These are phyloP conservation scores for Pyrenochaeta sp. DNA, from an alignment of 2,329 filamentous ascomycete genomes.

Conservation along the genomic window DNA sequence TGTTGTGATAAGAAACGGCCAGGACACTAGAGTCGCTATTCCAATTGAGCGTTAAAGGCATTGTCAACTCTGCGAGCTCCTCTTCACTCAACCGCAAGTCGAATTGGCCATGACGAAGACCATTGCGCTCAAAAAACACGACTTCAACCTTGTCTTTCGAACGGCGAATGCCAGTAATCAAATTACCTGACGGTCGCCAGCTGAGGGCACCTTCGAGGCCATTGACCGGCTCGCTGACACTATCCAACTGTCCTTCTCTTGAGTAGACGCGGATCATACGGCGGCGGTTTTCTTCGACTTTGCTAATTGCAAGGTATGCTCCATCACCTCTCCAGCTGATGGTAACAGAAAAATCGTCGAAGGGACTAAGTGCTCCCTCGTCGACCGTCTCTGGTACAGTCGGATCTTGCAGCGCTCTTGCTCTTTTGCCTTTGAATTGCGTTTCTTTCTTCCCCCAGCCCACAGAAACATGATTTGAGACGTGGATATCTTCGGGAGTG, in stretches of 20 bases:
- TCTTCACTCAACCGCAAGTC: slow-evolving; percentile 73
- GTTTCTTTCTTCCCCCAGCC: slow-evolving; percentile 99
- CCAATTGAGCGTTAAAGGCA: slow-evolving; percentile 77
- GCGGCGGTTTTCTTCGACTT: slow-evolving; percentile 72
- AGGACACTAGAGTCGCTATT: slow-evolving; percentile 92
- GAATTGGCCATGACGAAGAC: slow-evolving; percentile 95
- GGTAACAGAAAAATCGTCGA: slow-evolving; percentile 75
- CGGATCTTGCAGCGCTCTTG: slow-evolving; percentile 85
- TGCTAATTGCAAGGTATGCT: slow-evolving; percentile 86
- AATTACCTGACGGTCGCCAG: slow-evolving; percentile 90
- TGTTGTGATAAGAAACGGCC: slow-evolving; percentile 77
- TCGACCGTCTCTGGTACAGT: slow-evolving; percentile 95
- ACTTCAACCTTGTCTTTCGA: slow-evolving; percentile 76
- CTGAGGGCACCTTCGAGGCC: slow-evolving; percentile 85
- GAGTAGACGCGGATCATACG: slow-evolving; percentile 90
- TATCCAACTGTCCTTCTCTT: slow-evolving; percentile 87
- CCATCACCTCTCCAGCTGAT: slow-evolving; percentile 97
- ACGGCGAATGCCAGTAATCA: slow-evolving; percentile 86
- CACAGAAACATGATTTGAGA: slow-evolving; percentile 93
- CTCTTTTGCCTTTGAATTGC: slow-evolving; percentile 92
- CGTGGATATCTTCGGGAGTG: slow-evolving; percentile 77
- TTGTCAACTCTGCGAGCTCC: slow-evolving; percentile 63
- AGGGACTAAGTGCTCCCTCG: slow-evolving; percentile 75
- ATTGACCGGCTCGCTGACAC: slow-evolving; percentile 94
- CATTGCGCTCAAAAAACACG: slow-evolving; percentile 96